A percentile compares a stretch with the other conserved stretches of the same genome.
phyloP scores from a whole-genome alignment of 805 yeast species.

The Henningerozyma blattae region DNA sequence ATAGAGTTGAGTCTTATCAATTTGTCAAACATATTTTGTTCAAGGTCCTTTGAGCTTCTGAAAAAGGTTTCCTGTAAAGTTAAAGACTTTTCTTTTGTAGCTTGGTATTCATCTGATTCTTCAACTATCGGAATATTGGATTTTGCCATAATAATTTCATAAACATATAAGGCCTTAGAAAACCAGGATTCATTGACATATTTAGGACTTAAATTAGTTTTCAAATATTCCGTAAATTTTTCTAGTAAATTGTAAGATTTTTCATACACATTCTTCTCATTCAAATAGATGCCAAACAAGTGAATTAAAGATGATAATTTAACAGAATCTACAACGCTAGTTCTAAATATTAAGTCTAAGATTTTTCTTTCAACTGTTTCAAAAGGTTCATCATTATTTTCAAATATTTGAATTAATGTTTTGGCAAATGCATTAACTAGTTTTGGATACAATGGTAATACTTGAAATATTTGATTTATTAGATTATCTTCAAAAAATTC shows the following conservation, averaged over 20 bases:
- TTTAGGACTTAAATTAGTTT: slow-evolving; percentile 26
- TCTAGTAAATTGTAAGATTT: slow-evolving; percentile 25
- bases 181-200: slow-evolving; percentile 41
- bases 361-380: slow-evolving; percentile 27
- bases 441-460: slow-evolving; percentile 34
- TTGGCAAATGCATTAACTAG: slow-evolving; percentile 28
- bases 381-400: slow-evolving; percentile 23
- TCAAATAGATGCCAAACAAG: slow-evolving; percentile 32
- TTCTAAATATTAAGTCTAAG: slow-evolving; percentile 27
- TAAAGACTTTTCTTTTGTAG: slow-evolving; percentile 11
- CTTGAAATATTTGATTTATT: slow-evolving; percentile 30
- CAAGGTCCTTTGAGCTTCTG: no score
- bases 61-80: slow-evolving; percentile 8
- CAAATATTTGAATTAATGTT: slow-evolving; percentile 27
- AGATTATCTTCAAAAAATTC: slow-evolving; percentile 24
- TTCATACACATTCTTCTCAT: slow-evolving; percentile 28
- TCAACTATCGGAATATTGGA: slow-evolving; percentile 38
- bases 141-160: slow-evolving; percentile 43
- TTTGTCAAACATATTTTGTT: slow-evolving; percentile 30
- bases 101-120: slow-evolving; percentile 11
- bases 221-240: slow-evolving; percentile 27
- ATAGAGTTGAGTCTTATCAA: slow-evolving; percentile 32
- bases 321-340: slow-evolving; percentile 20
- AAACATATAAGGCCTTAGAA: slow-evolving; percentile 41
- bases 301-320: slow-evolving; percentile 30